Evolutionary conservation across 2,329 filamentous ascomycete species (phyloP), one percentile per base, ranked within the genome.

Genomic region (Phaeoacremonium minimum): DNA sequence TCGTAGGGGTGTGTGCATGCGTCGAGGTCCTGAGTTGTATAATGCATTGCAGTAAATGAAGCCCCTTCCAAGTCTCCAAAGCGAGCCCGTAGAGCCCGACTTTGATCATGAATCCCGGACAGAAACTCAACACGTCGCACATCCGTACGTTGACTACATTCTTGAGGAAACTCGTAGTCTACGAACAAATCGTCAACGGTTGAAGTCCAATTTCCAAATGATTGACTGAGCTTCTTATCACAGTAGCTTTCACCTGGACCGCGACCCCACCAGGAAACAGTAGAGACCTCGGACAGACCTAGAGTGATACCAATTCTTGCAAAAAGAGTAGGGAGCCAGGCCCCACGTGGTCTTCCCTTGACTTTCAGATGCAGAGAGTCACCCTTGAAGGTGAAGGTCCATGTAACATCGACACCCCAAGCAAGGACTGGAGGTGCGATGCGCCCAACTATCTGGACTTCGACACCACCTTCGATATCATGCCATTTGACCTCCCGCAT

Each of bases 141-240:
- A 46, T 85, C 80, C 1, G 74, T 80, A 14, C 77, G 66, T 52
- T 85, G 85, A 0, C 78, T 77, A 19, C 66, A 69, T 40, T 87
- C 83, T 53, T 87, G 83, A 0, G 82, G 83, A 37, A 76, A 80
- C 45, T 87, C 82, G 49, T 84, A 85, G 30, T 74, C 67, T 2
- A 73, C 65, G 53, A 71, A 77, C 0, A 86, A 60, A 2, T 69
- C 63, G 32, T 75, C 69, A 3, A 79, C 59, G 1, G 46, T 47
- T 8, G 53, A 47, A 3, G 61, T 61, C 58, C 68, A 80, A 32
- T 69, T 72, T 6, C 77, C 80, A 4, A 83, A 57, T 1, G 58
- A 56, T 50, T 85, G 80, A 4, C 75, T 71, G 11, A 66, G 52
- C 53, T 84, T 83, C 61, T 73, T 81, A 58, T 87, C 83, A 13